A percentile compares a stretch with the other conserved stretches of the same genome.
These are phyloP conservation scores for Komagataella populi DNA, from an alignment of 805 yeast genomes.

Conservation along the genomic window DNA sequence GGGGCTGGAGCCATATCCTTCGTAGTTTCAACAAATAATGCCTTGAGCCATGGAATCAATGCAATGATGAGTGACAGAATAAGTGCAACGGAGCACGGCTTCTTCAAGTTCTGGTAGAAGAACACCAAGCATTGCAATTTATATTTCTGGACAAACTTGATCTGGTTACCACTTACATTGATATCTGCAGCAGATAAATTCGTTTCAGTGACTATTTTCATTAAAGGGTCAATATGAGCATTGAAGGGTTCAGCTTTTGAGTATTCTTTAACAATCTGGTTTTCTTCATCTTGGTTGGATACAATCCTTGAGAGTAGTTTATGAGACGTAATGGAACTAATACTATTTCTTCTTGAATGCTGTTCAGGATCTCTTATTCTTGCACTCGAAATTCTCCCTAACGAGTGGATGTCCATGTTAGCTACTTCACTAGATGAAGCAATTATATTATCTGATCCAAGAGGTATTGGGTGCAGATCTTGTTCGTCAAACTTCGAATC, in stretches of 20 bases:
- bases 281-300: conserved; percentile 4
- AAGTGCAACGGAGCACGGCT: conserved; percentile 35
- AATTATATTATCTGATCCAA: neutral
- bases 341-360: neutral
- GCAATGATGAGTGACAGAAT: conserved; percentile 31
- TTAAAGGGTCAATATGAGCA: conserved; percentile 11
- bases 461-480: neutral
- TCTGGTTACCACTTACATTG: conserved; percentile 10
- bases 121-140: conserved; percentile 16
- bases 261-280: conserved; percentile 19
- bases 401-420: neutral
- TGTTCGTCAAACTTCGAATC: conserved; percentile 1
- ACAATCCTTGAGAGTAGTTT: neutral
- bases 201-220: conserved; percentile 20
- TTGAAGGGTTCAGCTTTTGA: conserved; percentile 20
- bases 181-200: conserved; percentile 14
- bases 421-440: neutral
- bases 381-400: neutral
- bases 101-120: conserved; percentile 27
- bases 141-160: conserved; percentile 15
- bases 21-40: conserved; percentile 23
- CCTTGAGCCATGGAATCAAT: conserved; percentile 40
- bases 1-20: conserved; percentile 24
- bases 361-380: neutral
- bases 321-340: neutral